These are phyloP conservation scores for Arctium lappa DNA, from an alignment of 129 eudicot species.

Conservation along the genomic window DNA sequence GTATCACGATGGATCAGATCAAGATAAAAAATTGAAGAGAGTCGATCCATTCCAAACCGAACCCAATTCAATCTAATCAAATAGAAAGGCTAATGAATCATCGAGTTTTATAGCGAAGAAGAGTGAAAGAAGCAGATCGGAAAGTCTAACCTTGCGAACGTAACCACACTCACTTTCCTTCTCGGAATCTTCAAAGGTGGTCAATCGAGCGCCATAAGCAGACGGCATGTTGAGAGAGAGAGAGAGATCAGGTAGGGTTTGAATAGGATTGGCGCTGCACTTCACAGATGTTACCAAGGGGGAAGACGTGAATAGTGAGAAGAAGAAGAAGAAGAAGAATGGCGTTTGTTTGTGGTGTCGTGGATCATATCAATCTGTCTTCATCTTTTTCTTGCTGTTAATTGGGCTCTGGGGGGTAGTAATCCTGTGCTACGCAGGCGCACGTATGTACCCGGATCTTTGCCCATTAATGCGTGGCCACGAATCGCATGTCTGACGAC, in stretches of 20 bases:
- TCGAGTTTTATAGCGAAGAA: background rate
- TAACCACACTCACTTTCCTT: conserved; percentile 99
- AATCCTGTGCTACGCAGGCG: conserved; percentile 20
- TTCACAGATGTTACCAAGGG: background rate
- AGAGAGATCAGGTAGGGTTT: conserved; percentile 14
- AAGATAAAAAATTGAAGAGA: background rate
- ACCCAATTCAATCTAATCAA: background rate
- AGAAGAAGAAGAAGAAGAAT: background rate
- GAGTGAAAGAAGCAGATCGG: background rate
- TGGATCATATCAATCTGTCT: conserved; percentile 15
- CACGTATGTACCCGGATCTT: conserved; percentile 20
- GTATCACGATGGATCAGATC: background rate
- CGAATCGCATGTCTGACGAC: background rate
- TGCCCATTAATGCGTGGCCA: conserved; percentile 12
- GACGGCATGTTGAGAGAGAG: conserved; percentile 65
- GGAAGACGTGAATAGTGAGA: conserved; percentile 6
- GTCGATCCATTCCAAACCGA: background rate
- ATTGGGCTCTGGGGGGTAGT: conserved; percentile 21
- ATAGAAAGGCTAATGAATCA: conserved; percentile 4
- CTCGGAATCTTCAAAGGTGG: conserved; percentile 94
- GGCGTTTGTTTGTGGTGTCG: background rate
- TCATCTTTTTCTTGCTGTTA: conserved; percentile 14
- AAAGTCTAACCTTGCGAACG: conserved; percentile 74
- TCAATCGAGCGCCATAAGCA: conserved; percentile 74
- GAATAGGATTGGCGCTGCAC: conserved; percentile 5